Evolutionary conservation across 164 flowering plant genomes (phyloP).

Genomic region (Vitis rotundifolia): DNA sequence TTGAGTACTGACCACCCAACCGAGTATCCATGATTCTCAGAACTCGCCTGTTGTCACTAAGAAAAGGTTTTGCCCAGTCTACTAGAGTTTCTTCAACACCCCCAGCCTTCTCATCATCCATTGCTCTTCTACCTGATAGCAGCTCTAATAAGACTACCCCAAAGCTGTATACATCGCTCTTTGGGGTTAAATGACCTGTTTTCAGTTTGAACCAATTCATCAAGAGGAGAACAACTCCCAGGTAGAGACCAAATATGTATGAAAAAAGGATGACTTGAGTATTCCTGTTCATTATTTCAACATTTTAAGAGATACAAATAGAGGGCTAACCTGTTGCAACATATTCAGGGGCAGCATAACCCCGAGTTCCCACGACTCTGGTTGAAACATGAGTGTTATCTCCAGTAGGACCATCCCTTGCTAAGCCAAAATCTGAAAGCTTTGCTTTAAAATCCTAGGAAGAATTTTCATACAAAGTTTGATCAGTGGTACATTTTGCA

Average conservation of each 20-base stretch:
- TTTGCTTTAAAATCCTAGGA: conserved; percentile 75
- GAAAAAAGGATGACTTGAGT: too few relatives aligned
- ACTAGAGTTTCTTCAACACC: conserved; percentile 57
- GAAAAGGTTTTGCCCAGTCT: conserved; percentile 86
- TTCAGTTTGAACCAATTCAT: background rate
- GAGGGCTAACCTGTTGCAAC: conserved; percentile 68
- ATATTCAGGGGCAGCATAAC: conserved; percentile 95
- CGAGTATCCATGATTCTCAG: conserved; percentile 84
- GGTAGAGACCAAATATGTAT: too few relatives aligned
- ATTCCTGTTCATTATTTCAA: too few relatives aligned
- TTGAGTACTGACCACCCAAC: conserved; percentile 81
- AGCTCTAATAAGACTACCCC: conserved; percentile 83
- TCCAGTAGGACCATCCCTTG: conserved; percentile 92
- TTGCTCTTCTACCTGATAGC: conserved; percentile 65
- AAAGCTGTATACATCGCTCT: conserved; percentile 89
- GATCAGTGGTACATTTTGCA: background rate
- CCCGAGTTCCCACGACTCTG: conserved; percentile 80
- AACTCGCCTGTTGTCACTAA: conserved; percentile 54
- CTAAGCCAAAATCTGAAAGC: conserved; percentile 91
- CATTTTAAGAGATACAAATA: too few relatives aligned
- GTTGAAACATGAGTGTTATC: conserved; percentile 91
- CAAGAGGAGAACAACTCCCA: background rate
- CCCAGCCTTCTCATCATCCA: conserved; percentile 52
- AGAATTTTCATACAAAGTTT: background rate
- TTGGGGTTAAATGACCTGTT: conserved; percentile 78